Base-by-base conservation (phyloP, 2,329 filamentous ascomycete genomes). In the Diaporthe velutina region DNA sequence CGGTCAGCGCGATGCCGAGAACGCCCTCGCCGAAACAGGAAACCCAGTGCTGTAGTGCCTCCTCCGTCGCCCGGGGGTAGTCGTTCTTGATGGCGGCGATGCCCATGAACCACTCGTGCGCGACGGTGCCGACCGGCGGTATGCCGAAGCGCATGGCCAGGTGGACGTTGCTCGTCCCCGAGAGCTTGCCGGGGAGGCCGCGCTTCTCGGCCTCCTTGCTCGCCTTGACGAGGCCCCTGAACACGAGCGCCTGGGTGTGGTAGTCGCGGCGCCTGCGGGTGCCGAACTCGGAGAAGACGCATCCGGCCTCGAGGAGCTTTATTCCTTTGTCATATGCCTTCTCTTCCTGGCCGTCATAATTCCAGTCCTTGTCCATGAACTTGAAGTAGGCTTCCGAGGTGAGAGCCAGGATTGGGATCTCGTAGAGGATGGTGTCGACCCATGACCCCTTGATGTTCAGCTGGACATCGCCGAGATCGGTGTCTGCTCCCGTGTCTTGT, bases 71-170 rank as follows among this genome's bases (percentile, higher is more conserved):
- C 76, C 90, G 88, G 78, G 91, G 90, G 82, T 99, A 99, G 84
- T 98, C 91, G 77, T 95, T 90, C 6, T 93, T 94, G 79, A 98
- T 95, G 52, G 97, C 96, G 0, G 97, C 97, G 77, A 98, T 96
- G 55, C 95, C 96, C 97, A 99, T 99, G 87, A 98, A 98, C 97
- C 97, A 99, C 85, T 99, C 97, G 81, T 99, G 97, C 0, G 97
- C 97, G 2, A 92, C 90, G 0, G 97, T 99, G 7, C 97, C 97
- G 17, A 98, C 90, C 0, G 97, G 95, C 4, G 91, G 86, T 60
- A 98, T 91, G 58, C 91, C 92, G 84, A 98, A 96, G 80, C 95
- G 93, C 95, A 98, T 98, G 15, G 97, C 97, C 78, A 99, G 91
- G 82, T 98, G 96, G 5, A 99, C 97, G 81, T 99, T 99, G 83